Base-by-base conservation (phyloP, 1,284 basidiomycete genomes). In the Cryptococcus sp. region DNA sequence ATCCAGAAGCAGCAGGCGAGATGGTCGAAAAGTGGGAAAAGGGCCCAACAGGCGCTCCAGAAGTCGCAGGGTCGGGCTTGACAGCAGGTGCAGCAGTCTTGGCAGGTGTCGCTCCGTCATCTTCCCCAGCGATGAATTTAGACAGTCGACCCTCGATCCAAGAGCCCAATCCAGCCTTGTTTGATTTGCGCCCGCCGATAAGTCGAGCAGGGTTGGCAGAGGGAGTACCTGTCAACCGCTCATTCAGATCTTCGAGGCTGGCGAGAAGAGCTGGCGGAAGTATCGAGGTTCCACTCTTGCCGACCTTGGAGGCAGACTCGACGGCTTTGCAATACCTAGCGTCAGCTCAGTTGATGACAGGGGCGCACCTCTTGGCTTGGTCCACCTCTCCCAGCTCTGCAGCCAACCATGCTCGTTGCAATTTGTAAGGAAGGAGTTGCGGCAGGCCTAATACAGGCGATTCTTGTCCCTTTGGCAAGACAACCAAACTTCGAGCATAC, bases 21-120 rank as follows among this genome's bases (percentile, higher is more conserved):
- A 98, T 97, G 16, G 90, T 84, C 61, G 87, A 92, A 73, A 88
- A 97, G 63, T 92, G 91, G 19, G 90, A 84, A 73, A 98, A 98
- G 6, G 94, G 89, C 0, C 93, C 94, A 11, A 80, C 76, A 55
- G 79, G 23, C 45, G 52, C 57, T 33, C 54, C 59, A 24, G 49
- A 42, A 7, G 47, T 35, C 9, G 34, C 26, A 7, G 14, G 9
- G 14, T 47, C 45, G 12, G 22, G 19, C 22, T 18, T 14, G 11
- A 5, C 23, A 38, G 24, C 19, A n/a, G 50, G 46, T 0, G 58
- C 14, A 12, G 51, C 36, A 16, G 57, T 44, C 42, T 68, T 60
- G 21, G 62, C 52, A 21, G 57, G 16, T 23, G 34, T 19, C 12
- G 41, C 51, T 66, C 74, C 53, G 71, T 69, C 60, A 76, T 80